Percentiles rank a stretch among this genome's conserved stretches.
These are phyloP conservation scores for Syncephalis plumigaleata DNA, from an alignment of 371 early-diverging fungal species.

Conservation along the genomic window DNA sequence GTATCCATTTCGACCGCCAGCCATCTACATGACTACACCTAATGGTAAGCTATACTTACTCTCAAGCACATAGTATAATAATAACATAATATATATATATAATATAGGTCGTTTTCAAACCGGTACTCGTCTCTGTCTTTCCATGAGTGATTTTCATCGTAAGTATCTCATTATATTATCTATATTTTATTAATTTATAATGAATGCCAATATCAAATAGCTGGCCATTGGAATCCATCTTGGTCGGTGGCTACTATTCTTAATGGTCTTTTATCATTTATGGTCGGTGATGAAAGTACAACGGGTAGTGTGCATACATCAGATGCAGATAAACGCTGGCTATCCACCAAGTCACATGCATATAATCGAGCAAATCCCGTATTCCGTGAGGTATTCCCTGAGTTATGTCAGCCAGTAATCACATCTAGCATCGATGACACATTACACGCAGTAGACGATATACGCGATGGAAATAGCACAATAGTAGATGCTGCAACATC, in stretches of 20 bases:
- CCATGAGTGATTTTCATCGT: conserved; percentile 91
- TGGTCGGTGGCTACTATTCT: conserved; percentile 93
- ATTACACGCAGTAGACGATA: too few relatives aligned
- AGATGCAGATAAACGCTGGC: conserved; percentile 47
- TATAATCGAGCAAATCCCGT: conserved; percentile 52
- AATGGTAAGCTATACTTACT: too few relatives aligned
- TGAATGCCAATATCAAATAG: neutral
- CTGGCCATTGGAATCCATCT: conserved; percentile 85
- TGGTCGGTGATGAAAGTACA: conserved; percentile 84
- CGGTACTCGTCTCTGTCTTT: conserved; percentile 78
- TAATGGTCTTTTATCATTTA: conserved; percentile 86
- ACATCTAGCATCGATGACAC: too few relatives aligned
- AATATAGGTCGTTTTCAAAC: conserved; percentile 55
- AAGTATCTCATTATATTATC: conserved; percentile 8
- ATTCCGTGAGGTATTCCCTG: conserved; percentile 29
- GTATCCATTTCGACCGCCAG: conserved; percentile 92
- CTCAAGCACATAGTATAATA: neutral
- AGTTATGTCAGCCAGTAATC: too few relatives aligned
- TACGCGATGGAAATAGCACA: conserved; percentile 5
- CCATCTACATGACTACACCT: conserved; percentile 90
- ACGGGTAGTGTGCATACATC: conserved; percentile 81
- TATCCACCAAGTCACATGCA: conserved; percentile 60
- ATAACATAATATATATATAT: neutral
- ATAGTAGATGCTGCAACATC: too few relatives aligned
- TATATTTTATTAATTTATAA: neutral